phyloP scores from a whole-genome alignment of 2,329 filamentous ascomycete species.

The Chaetomiaceae sp. region DNA sequence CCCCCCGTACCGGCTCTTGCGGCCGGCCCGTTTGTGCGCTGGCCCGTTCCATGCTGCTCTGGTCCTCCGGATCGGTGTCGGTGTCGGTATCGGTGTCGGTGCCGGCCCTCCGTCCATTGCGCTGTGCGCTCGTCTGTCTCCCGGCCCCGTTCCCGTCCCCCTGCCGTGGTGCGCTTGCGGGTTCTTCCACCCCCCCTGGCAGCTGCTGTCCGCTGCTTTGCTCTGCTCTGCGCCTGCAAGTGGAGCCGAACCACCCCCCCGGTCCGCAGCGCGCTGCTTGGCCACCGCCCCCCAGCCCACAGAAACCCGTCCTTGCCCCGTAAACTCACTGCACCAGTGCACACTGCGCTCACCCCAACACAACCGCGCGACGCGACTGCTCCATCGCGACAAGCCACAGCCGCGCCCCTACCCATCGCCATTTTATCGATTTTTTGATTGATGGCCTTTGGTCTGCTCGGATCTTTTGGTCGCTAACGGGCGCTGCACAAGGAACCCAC shows the following conservation, averaged over 20 bases:
- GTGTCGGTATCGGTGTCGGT: conserved; percentile 15
- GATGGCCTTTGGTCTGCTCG: conserved; percentile 31
- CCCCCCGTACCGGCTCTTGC: conserved; percentile 15
- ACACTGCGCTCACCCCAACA: conserved; percentile 23
- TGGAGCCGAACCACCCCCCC: conserved; percentile 16
- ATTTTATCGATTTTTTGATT: conserved; percentile 33
- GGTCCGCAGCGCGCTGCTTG: conserved; percentile 11
- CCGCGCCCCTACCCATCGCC: conserved; percentile 42
- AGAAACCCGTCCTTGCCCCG: conserved; percentile 23
- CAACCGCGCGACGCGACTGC: conserved; percentile 39
- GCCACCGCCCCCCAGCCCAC: conserved; percentile 16
- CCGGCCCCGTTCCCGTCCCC: no score
- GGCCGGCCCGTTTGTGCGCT: conserved; percentile 13
- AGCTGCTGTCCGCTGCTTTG: conserved; percentile 14
- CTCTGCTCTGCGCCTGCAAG: no score
- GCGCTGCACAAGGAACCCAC: conserved; percentile 26
- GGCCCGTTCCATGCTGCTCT: conserved; percentile 11
- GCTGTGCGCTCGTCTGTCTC: no score
- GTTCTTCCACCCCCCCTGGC: not conserved
- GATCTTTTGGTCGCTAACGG: conserved; percentile 20
- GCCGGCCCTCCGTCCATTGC: conserved; percentile 5
- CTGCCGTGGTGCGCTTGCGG: conserved; percentile 3
- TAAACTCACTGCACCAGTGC: conserved; percentile 24
- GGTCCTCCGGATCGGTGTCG: conserved; percentile 15
- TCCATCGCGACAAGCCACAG: conserved; percentile 39